phyloP scores from a whole-genome alignment of 2,329 filamentous ascomycete genomes.

The Emericellopsis cladophorae region DNA sequence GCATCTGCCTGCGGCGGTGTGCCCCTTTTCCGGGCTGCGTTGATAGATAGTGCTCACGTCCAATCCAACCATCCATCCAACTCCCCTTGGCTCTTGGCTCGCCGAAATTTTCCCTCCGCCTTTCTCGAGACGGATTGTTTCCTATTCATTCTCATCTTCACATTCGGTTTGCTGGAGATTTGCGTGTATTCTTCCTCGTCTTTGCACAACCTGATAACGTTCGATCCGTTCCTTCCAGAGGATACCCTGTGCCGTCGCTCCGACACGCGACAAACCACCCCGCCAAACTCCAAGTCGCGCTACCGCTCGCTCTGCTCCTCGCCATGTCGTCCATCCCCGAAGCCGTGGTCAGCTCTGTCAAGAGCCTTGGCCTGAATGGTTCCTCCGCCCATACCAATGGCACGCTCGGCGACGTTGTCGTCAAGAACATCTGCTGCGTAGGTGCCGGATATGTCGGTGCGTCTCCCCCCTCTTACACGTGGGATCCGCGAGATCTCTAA shows the following conservation, averaged over 20 bases:
- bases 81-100: background rate
- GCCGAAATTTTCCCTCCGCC: background rate
- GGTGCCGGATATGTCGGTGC: slow-evolving; percentile 66
- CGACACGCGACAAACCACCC: background rate
- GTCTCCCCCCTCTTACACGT: slow-evolving; percentile 13
- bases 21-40: background rate
- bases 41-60: background rate
- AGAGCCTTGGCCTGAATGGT: slow-evolving; percentile 19
- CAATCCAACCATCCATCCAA: no score
- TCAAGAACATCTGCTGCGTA: slow-evolving; percentile 58
- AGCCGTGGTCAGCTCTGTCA: slow-evolving; percentile 14
- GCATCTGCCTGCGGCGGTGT: background rate
- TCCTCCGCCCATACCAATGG: slow-evolving; percentile 15
- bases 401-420: slow-evolving; percentile 14
- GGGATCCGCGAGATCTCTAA: background rate
- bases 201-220: no score
- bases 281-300: background rate
- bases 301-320: background rate
- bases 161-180: no score
- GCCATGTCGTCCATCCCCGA: slow-evolving; percentile 11
- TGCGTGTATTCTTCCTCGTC: no score
- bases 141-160: background rate
- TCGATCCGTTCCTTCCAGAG: no score
- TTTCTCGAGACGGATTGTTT: background rate
- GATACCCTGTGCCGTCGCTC: no score